Conservation (phyloP, 1,139 yeast genomes). For the Kodamaea alishanica region DNA sequence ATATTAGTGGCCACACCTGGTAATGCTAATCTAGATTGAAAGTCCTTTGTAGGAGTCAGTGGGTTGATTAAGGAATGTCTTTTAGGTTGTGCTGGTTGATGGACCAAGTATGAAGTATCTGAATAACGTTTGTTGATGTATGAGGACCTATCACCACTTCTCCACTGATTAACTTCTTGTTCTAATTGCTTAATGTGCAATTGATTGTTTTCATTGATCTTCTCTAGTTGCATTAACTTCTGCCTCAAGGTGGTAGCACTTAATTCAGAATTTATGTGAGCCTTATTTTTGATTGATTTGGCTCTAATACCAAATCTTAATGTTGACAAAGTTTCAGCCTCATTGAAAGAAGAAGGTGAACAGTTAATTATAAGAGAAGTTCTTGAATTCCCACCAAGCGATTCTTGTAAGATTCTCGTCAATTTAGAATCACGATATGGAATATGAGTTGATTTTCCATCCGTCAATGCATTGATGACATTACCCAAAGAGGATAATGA, state of each 20-base stretch:
- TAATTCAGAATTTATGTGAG: slow-evolving; percentile 66
- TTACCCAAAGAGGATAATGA: slow-evolving; percentile 77
- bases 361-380: slow-evolving; percentile 78
- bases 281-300: slow-evolving; percentile 63
- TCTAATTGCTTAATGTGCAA: slow-evolving; percentile 48
- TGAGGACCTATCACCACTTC: slow-evolving; percentile 12
- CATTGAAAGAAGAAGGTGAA: slow-evolving; percentile 63
- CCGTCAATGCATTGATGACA: slow-evolving; percentile 77
- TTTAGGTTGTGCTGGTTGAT: slow-evolving; percentile 5
- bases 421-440: slow-evolving; percentile 84
- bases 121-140: slow-evolving; percentile 8
- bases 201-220: slow-evolving; percentile 42
- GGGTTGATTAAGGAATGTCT: slow-evolving; percentile 7
- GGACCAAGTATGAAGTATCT: slow-evolving; percentile 8
- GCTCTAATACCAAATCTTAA: slow-evolving; percentile 80
- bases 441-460: slow-evolving; percentile 59
- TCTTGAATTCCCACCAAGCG: slow-evolving; percentile 83
- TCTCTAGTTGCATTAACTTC: slow-evolving; percentile 47
- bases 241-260: slow-evolving; percentile 54
- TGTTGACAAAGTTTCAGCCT: slow-evolving; percentile 70
- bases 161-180: slow-evolving; percentile 36
- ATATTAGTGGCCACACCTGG: slow-evolving; percentile 8
- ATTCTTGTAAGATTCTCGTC: slow-evolving; percentile 78
- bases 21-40: slow-evolving; percentile 7
- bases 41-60: slow-evolving; percentile 6